Evolutionary conservation across 164 flowering plant species (phyloP), one percentile per base, ranked within the genome.

Genomic region (Magnolia changhungtana): DNA sequence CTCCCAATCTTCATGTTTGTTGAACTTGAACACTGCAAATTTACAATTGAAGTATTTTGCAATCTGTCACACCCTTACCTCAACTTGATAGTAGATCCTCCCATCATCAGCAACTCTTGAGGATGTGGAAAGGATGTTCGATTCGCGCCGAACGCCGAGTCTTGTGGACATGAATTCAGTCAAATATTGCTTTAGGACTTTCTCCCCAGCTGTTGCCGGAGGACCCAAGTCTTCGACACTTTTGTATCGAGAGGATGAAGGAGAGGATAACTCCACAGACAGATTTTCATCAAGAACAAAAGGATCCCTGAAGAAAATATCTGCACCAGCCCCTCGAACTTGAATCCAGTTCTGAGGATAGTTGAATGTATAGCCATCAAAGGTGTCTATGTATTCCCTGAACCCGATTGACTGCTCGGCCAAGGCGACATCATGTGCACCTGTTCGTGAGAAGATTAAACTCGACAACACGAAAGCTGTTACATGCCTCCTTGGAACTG

Each of bases 121-220:
- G 63, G 95, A 89, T 18, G 99, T 89, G 19, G 97, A 83, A 59
- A 94, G 83, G 72, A 96, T 78, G 67, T 84, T 90, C 6, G 98
- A 85, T 81, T 96, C 97, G 3, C 98, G 92, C 71, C 90, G 84
- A 10, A 96, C 98, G 23, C 99, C 99, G 64, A 96, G 93, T 80
- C 99, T 91, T 1, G 98, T 96, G 20, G 99, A 96, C 99, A 94
- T 94, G 82, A 96, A 96, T 82, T 96, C 99, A 8, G 96, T 91
- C 84, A 96, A 82, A 79, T 94, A 96, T 84, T 96, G 99, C 80
- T 78, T 90, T 1, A 94, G 87, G 18, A 92, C 96, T 74, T 90
- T 91, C 86, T 89, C 84, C 71, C 87, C 99, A 16, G 99, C 99
- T 81, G 80, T 92, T 82, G 90, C 78, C 2, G 98, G 97, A 16